Conservation (phyloP, 225 moss, liverwort and hornwort species). For the Thuidium tamariscinum region DNA sequence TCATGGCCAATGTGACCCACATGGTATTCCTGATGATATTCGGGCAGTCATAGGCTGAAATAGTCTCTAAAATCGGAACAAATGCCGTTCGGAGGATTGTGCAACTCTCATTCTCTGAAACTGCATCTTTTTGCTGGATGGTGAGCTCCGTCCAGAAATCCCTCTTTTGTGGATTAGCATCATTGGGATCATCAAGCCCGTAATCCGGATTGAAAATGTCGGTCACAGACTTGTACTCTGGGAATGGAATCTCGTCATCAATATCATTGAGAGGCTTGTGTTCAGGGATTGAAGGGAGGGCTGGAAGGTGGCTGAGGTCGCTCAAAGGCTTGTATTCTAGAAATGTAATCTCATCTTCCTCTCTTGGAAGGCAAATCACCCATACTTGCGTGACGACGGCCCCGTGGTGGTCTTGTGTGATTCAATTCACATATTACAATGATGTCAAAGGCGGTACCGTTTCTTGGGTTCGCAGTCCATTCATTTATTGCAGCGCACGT, state of each 20-base stretch:
- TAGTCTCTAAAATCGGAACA: background rate
- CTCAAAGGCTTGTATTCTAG: background rate
- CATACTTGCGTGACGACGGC: background rate
- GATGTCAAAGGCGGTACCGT: background rate
- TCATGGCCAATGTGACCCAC: constrained; percentile 3
- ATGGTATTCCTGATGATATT: background rate
- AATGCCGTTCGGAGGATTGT: background rate
- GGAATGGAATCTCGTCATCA: background rate
- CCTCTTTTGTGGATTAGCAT: background rate
- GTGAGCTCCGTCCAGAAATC: background rate
- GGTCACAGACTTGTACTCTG: background rate
- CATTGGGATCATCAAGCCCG: background rate
- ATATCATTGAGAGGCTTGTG: background rate
- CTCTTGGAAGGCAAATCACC: background rate
- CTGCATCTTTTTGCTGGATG: background rate
- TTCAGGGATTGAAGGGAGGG: background rate
- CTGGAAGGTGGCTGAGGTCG: background rate
- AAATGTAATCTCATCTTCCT: background rate
- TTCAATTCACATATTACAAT: background rate
- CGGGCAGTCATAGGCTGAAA: background rate
- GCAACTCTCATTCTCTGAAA: background rate
- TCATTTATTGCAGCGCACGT: background rate
- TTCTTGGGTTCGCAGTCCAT: background rate
- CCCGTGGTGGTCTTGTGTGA: background rate
- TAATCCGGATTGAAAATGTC: background rate